phyloP scores from a whole-genome alignment of 2,329 filamentous ascomycete genomes.

The Hortaea werneckii region DNA sequence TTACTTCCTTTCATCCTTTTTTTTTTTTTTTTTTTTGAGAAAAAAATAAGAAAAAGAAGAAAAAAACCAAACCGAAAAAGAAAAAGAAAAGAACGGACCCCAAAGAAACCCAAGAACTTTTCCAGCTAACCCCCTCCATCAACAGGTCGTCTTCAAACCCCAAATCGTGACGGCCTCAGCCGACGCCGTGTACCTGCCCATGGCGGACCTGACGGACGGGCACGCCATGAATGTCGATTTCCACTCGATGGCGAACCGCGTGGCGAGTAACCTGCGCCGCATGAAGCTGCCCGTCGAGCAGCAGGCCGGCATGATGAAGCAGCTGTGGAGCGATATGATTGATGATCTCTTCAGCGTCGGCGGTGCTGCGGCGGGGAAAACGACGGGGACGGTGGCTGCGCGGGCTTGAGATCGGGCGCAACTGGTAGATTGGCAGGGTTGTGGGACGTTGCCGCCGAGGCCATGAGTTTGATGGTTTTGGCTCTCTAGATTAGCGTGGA shows the following conservation, averaged over 20 bases:
- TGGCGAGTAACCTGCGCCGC: constrained; percentile 16
- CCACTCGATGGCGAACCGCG: constrained; percentile 43
- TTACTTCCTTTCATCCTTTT: too few relatives aligned
- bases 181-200: constrained; percentile 41
- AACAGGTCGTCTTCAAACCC: constrained; percentile 41
- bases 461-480: too few relatives aligned
- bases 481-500: too few relatives aligned
- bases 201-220: constrained; percentile 50
- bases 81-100: too few relatives aligned
- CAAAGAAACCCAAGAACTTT: too few relatives aligned
- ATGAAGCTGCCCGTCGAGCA: constrained; percentile 31
- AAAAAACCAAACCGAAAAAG: too few relatives aligned
- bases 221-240: constrained; percentile 46
- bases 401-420: background rate
- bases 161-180: constrained; percentile 46
- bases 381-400: background rate
- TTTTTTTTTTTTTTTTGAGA: too few relatives aligned
- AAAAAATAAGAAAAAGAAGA: too few relatives aligned
- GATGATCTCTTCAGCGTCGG: constrained; percentile 37
- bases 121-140: too few relatives aligned
- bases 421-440: too few relatives aligned
- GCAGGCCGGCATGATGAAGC: constrained; percentile 31
- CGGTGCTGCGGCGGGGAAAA: constrained; percentile 1
- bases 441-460: too few relatives aligned
- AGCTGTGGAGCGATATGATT: constrained; percentile 36